A percentile compares a stretch with the other conserved stretches of the same genome.
phyloP scores from a whole-genome alignment of 768 basidiomycete genomes.

The Leccinum rimulosum region DNA sequence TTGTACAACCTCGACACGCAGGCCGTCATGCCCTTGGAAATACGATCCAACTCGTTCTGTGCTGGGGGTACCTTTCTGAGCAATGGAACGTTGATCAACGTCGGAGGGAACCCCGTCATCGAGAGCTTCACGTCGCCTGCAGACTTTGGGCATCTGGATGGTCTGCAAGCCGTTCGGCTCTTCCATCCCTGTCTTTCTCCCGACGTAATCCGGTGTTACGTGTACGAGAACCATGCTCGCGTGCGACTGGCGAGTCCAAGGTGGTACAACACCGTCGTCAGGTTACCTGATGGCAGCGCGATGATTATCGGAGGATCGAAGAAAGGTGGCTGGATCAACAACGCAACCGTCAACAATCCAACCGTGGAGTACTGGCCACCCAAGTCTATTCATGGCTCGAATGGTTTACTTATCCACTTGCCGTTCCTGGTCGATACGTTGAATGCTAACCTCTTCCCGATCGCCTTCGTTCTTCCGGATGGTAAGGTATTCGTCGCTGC shows the following conservation, averaged over 20 bases:
- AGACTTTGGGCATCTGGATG: conserved; percentile 75
- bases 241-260: conserved; percentile 75
- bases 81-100: conserved; percentile 75
- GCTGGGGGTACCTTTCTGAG: conserved; percentile 76
- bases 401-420: conserved; percentile 63
- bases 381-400: conserved; percentile 64
- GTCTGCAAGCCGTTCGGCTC: conserved; percentile 69
- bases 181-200: conserved; percentile 62
- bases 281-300: conserved; percentile 73
- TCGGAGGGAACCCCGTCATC: conserved; percentile 81
- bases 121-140: conserved; percentile 58
- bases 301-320: conserved; percentile 82
- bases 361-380: conserved; percentile 83
- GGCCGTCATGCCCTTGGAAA: conserved; percentile 54
- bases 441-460: conserved; percentile 81
- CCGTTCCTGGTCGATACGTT: conserved; percentile 68
- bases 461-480: conserved; percentile 69
- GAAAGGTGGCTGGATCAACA: conserved; percentile 87
- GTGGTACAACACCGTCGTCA: conserved; percentile 76
- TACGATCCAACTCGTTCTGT: conserved; percentile 84
- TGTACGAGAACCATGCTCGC: conserved; percentile 61
- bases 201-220: conserved; percentile 48
- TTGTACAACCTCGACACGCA: conserved; percentile 69
- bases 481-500: conserved; percentile 74
- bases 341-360: conserved; percentile 75